Base-by-base conservation (phyloP, 1,284 basidiomycete genomes). In the Austroboletus olivaceoglutinosus region DNA sequence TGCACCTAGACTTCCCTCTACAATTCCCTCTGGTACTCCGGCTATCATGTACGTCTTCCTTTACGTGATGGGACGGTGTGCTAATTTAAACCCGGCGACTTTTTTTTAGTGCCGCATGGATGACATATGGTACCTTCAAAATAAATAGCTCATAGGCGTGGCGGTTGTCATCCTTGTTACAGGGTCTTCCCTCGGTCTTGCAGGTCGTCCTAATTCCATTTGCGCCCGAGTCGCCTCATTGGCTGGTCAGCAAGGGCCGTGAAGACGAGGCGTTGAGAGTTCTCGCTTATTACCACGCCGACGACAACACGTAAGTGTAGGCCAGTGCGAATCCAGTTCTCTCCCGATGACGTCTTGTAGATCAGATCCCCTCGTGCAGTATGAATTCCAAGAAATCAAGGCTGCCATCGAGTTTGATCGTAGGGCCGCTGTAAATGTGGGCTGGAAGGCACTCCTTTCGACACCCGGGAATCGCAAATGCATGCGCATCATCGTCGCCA, bases 1-100 rank as follows among this genome's bases (percentile, higher is more conserved):
- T n/a, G n/a, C 4, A 80, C 80, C 11, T 69, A 89, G 41, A 89
- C 85, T 5, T 82, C 85, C 3, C 70, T 81, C 36, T 90, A 89
- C 73, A 89, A 90, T 72, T 83, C 85, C n/a, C 80, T 89, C 45
- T 90, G 86, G 86, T 86, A 86, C 61, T 81, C 83, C 21, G 89
- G 76, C 85, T 52, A 86, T 88, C 57, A 63, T 87, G 83, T 85
- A 57, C 43, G 80, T 71, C 18, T 30, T 12, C 23, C 13, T 13
- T 13, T 41, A 12, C n/a, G 19, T 22, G 23, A 45, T 19, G 1
- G 13, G 18, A 22, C 18, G 7, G n/a, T 16, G 3, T 55, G 31
- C 43, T 42, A 53, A 40, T 41, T 12, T 34, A 46, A 31, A 18
- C 19, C 41, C 16, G 1, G 19, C 10, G 29, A 43, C 22, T 43